Conservation (phyloP, 164 flowering plant genomes). For the Stephania yunnanensis region DNA sequence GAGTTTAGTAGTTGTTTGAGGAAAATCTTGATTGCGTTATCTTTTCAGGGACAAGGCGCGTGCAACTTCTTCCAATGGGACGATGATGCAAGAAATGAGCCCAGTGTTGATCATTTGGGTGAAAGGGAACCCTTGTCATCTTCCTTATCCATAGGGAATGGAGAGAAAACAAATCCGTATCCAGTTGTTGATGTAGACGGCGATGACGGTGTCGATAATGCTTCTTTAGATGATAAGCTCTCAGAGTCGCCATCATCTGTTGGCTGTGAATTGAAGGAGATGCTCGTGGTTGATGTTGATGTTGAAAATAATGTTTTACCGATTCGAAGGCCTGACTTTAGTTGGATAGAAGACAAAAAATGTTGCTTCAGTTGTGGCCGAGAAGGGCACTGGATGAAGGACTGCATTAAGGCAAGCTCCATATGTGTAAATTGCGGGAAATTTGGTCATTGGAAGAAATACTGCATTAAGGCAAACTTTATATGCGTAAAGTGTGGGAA, state of each 20-base stretch:
- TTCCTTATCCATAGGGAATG: too few species aligned
- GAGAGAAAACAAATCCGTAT: background rate
- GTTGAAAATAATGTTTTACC: background rate
- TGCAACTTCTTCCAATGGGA: too few species aligned
- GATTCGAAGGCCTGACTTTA: too few species aligned
- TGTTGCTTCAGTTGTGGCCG: conserved; percentile 10
- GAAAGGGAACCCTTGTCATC: too few species aligned
- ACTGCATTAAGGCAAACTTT: too few species aligned
- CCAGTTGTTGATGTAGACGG: background rate
- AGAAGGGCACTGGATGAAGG: conserved; percentile 13
- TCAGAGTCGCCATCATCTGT: background rate
- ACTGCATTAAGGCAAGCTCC: conserved; percentile 13
- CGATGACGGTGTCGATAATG: background rate
- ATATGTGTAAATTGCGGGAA: too few species aligned
- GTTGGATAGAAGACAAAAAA: too few species aligned
- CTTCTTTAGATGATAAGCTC: background rate
- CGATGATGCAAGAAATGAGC: too few species aligned
- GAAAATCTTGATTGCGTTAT: background rate
- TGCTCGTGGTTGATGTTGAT: background rate
- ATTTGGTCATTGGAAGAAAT: too few species aligned
- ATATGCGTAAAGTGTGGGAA: background rate
- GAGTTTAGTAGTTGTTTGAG: background rate
- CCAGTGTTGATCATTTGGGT: too few species aligned
- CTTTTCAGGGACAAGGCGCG: too few species aligned
- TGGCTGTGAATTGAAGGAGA: background rate